Base-by-base conservation (phyloP, 148 eudicot species). In the Polygonum maritimum region DNA sequence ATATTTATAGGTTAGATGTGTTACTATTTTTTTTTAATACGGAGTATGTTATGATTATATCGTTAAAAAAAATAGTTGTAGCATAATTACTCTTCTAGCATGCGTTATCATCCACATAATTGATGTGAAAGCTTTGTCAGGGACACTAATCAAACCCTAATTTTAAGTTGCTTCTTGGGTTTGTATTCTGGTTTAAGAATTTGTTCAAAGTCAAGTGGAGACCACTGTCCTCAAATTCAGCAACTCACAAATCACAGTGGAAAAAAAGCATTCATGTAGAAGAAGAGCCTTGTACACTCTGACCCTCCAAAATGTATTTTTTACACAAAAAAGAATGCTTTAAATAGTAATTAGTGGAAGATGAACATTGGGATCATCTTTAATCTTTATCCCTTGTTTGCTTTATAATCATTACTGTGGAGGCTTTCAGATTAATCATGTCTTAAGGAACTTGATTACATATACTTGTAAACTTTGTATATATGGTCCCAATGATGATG, bases 171-270 rank as follows among this genome's bases (percentile, higher is more conserved):
- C 38, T 57, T 62, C 40, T 62, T 62, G 69, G 38, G 33, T 62
- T 62, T 39, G 69, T 62, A 33, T 62, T 31, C 39, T 5, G 19
- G 71, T 36, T 36, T 35, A 67, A 67, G 14, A 36, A 13, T 14
- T 36, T 67, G 36, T 62, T 36, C 19, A 67, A 67, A 67, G 3
- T 67, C 18, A 15, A 67, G 71, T 67, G 71, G 71, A 67, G 71
- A 67, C 71, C 71, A 67, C 41, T 67, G 71, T 67, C 71, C 71
- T 67, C 71, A 67, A 67, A 67, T 67, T 67, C 71, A 67, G 71
- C 71, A 67, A 36, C 71, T 67, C 71, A 67, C 60, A 54, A 54
- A 19, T 49, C 55, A 49, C n/a, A 16, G 3, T 49, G 18, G 55
- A 16, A 49, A 47, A 26, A 49, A 49, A 49, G 55, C 55, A 49